Conservation (phyloP, 768 basidiomycete genomes). For the Suillus brevipes region DNA sequence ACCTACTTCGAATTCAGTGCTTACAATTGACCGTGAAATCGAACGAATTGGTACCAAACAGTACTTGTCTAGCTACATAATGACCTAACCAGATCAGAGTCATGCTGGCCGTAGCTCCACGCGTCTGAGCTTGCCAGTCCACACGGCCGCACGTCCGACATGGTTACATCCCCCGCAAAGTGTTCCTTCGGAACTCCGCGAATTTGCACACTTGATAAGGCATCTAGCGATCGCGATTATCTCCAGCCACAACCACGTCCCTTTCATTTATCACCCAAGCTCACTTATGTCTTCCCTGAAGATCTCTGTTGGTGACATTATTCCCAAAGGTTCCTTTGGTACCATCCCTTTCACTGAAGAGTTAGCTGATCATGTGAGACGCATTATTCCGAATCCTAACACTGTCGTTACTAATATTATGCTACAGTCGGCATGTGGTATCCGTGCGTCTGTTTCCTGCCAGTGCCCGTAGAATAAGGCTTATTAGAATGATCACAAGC, state of each 20-base stretch:
- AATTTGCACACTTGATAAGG: not conserved
- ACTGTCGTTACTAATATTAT: constrained; percentile 8
- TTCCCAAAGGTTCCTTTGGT: constrained; percentile 46
- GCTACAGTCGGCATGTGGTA: constrained; percentile 58
- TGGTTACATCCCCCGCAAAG: too few relatives aligned
- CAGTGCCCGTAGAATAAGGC: not conserved
- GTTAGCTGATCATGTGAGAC: constrained; percentile 59
- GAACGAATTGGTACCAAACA: too few relatives aligned
- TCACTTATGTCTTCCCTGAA: constrained; percentile 23
- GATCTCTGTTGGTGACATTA: constrained; percentile 52
- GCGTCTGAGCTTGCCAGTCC: too few relatives aligned
- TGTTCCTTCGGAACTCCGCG: too few relatives aligned
- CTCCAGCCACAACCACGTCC: not conserved
- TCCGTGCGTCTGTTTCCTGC: constrained; percentile 46
- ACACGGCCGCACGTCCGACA: too few relatives aligned
- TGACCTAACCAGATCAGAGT: too few relatives aligned
- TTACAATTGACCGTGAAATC: too few relatives aligned
- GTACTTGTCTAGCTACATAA: too few relatives aligned
- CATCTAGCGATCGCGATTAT: not conserved
- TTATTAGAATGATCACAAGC: constrained; percentile 36
- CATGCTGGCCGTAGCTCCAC: too few relatives aligned
- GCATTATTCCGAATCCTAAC: not conserved
- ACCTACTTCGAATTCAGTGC: too few relatives aligned
- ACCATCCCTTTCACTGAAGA: constrained; percentile 63
- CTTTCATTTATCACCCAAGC: not conserved